Percentiles rank a stretch among this genome's conserved stretches.
Conservation (phyloP, 2,329 filamentous ascomycete genomes). For the Monosporascus ibericus region DNA sequence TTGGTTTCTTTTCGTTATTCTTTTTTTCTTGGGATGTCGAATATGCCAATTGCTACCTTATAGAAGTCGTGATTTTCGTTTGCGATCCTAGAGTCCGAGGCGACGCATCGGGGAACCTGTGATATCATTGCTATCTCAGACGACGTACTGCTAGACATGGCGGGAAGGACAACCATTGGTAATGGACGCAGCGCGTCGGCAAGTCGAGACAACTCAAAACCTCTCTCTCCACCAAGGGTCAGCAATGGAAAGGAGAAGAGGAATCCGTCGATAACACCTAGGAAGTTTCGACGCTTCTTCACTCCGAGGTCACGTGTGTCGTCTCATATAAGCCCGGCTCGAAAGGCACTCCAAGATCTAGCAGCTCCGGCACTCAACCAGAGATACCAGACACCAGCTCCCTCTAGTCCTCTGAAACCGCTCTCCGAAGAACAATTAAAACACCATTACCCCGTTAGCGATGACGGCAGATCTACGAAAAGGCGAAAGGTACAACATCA, state of each 20-base stretch:
- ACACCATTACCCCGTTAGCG: conserved; percentile 13
- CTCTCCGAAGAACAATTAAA: conserved; percentile 19
- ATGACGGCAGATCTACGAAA: conserved; percentile 24
- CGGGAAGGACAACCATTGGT: not conserved
- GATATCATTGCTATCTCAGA: too few species aligned
- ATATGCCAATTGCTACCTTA: conserved; percentile 1
- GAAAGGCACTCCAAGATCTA: conserved; percentile 35
- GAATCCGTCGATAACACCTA: conserved; percentile 47
- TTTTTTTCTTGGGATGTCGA: not conserved
- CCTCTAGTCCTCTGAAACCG: conserved; percentile 32
- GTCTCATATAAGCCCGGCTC: conserved; percentile 30
- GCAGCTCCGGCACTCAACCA: conserved; percentile 32
- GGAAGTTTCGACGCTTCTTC: conserved; percentile 49
- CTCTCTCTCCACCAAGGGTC: conserved; percentile 20
- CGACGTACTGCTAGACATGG: not conserved
- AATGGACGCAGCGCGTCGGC: conserved; percentile 1
- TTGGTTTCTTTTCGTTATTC: not conserved
- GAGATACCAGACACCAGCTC: conserved; percentile 31
- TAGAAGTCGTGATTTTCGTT: not conserved
- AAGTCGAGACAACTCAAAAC: conserved; percentile 10
- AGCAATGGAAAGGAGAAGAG: conserved; percentile 37
- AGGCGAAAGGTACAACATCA: conserved; percentile 31
- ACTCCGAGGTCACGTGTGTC: conserved; percentile 40
- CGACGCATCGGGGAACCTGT: too few species aligned
- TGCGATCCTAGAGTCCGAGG: not conserved